phyloP scores from a whole-genome alignment of 768 basidiomycete genomes.

The Lactifluus hygrophoroides region DNA sequence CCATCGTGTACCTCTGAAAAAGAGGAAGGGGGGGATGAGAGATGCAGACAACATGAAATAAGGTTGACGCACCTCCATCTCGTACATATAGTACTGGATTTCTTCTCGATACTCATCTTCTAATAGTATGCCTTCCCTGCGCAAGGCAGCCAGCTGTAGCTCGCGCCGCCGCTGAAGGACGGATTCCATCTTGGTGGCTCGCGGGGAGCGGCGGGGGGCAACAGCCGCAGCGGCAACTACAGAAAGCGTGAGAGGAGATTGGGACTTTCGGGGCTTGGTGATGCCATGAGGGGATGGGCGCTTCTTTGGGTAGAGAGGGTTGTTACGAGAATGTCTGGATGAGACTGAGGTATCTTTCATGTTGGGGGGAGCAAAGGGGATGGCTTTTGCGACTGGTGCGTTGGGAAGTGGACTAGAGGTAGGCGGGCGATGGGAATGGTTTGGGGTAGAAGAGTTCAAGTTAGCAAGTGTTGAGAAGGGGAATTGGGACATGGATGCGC shows the following conservation, averaged over 20 bases:
- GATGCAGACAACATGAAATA: slow-evolving; percentile 1
- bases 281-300: slow-evolving; percentile 78
- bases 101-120: slow-evolving; percentile 97
- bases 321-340: slow-evolving; percentile 52
- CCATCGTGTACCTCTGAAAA: slow-evolving; percentile 73
- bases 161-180: slow-evolving; percentile 61
- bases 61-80: slow-evolving; percentile 85
- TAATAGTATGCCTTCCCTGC: slow-evolving; percentile 66
- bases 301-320: slow-evolving; percentile 72
- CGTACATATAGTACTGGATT: slow-evolving; percentile 88
- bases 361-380: slow-evolving; percentile 31
- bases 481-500: background rate
- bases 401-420: slow-evolving; percentile 22
- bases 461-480: slow-evolving; percentile 11
- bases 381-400: slow-evolving; percentile 35
- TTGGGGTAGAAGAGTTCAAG: slow-evolving; percentile 11
- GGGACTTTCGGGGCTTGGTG: slow-evolving; percentile 50
- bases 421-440: slow-evolving; percentile 17
- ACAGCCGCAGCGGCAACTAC: slow-evolving; percentile 32
- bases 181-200: slow-evolving; percentile 51
- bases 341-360: slow-evolving; percentile 76
- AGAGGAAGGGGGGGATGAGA: slow-evolving; percentile 15
- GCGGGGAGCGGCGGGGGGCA: slow-evolving; percentile 51
- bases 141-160: slow-evolving; percentile 57
- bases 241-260: slow-evolving; percentile 35